A percentile compares a stretch with the other conserved stretches of the same genome.
Conservation (phyloP, 2,329 filamentous ascomycete species). For the Aureobasidium pullulans region DNA sequence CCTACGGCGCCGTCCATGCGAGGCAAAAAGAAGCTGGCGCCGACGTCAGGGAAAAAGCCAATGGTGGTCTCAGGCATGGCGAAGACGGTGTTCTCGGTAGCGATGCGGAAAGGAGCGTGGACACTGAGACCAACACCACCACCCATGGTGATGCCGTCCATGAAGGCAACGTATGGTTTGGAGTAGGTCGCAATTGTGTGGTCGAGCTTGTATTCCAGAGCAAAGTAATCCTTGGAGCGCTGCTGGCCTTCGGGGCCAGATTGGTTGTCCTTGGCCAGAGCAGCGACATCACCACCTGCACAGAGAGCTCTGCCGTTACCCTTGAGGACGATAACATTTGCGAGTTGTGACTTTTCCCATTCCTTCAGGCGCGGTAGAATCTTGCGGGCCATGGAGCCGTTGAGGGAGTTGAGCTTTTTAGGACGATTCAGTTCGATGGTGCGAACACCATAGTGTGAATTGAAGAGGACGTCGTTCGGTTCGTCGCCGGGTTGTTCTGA, state of each 20-base stretch:
- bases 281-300: conserved; percentile 83
- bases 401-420: conserved; percentile 83
- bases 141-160: conserved; percentile 98
- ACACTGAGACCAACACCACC: conserved; percentile 90
- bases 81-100: conserved; percentile 90
- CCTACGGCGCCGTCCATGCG: conserved; percentile 79
- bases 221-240: conserved; percentile 79
- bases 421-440: conserved; percentile 93
- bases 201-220: conserved; percentile 89
- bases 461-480: conserved; percentile 86
- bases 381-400: conserved; percentile 91
- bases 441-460: conserved; percentile 78
- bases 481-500: conserved; percentile 56
- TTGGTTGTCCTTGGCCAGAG: conserved; percentile 67
- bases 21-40: conserved; percentile 91
- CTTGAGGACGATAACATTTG: conserved; percentile 87
- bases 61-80: conserved; percentile 99
- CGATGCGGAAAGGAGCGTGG: conserved; percentile 92
- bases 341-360: conserved; percentile 91
- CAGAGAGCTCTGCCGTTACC: conserved; percentile 84
- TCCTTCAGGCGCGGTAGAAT: conserved; percentile 79
- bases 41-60: conserved; percentile 97
- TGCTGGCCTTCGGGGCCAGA: conserved; percentile 61
- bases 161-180: conserved; percentile 90
- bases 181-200: conserved; percentile 88